Conservation (phyloP, 495 filamentous ascomycete species). For the Rostrohypoxylon terebratum region DNA sequence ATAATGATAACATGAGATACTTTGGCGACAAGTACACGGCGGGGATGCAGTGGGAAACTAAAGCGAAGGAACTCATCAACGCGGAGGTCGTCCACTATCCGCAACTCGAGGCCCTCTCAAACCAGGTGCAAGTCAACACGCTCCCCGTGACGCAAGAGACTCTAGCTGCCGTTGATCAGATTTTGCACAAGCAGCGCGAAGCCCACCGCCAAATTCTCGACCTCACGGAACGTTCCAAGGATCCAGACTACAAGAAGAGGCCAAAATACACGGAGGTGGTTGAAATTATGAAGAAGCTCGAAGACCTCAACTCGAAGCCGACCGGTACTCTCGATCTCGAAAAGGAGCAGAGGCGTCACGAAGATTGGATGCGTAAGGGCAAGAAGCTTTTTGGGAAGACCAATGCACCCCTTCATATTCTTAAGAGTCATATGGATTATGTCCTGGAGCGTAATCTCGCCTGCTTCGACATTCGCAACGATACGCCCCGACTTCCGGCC, state of each 20-base stretch:
- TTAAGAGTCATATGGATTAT: slow-evolving; percentile 93
- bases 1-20: slow-evolving; percentile 79
- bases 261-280: slow-evolving; percentile 92
- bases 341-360: slow-evolving; percentile 93
- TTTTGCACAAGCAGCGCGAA: slow-evolving; percentile 95
- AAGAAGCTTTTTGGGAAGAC: slow-evolving; percentile 99
- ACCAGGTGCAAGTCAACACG: slow-evolving; percentile 74
- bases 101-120: slow-evolving; percentile 90
- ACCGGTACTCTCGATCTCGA: slow-evolving; percentile 91
- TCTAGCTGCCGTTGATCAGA: slow-evolving; percentile 85
- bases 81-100: slow-evolving; percentile 92
- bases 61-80: slow-evolving; percentile 91
- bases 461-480: slow-evolving; percentile 88
- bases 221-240: slow-evolving; percentile 79
- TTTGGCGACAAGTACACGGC: slow-evolving; percentile 79
- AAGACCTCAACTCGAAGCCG: slow-evolving; percentile 91
- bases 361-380: slow-evolving; percentile 99
- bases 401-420: slow-evolving; percentile 94
- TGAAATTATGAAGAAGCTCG: slow-evolving; percentile 86
- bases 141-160: slow-evolving; percentile 88
- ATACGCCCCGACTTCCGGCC: slow-evolving; percentile 88
- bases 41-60: slow-evolving; percentile 90
- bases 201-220: slow-evolving; percentile 87
- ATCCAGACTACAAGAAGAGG: slow-evolving; percentile 78
- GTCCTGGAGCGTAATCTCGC: slow-evolving; percentile 87